Conservation (phyloP, 2,329 filamentous ascomycete species). For the Chalara sp. region DNA sequence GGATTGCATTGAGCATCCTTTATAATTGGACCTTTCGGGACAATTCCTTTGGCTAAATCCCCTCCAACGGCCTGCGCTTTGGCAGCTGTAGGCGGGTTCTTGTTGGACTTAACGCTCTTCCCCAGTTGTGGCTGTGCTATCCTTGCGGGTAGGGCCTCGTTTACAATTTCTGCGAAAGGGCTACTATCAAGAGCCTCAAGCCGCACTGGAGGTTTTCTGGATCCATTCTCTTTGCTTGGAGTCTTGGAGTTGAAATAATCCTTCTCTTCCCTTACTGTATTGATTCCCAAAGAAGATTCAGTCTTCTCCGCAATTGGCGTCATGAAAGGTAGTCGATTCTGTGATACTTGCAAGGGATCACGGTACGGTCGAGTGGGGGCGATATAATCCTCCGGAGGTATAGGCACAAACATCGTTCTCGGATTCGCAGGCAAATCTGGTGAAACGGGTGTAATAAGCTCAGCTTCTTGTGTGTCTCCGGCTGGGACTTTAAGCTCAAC, state of each 20-base stretch:
- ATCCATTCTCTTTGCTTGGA: slow-evolving; percentile 51
- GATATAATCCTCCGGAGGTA: slow-evolving; percentile 82
- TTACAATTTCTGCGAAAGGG: slow-evolving; percentile 61
- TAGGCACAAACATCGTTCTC: slow-evolving; percentile 65
- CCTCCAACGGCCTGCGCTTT: slow-evolving; percentile 25
- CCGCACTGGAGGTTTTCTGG: slow-evolving; percentile 18
- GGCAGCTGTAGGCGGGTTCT: slow-evolving; percentile 22
- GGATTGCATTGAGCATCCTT: slow-evolving; percentile 84
- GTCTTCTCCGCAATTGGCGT: slow-evolving; percentile 96
- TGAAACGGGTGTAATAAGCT: slow-evolving; percentile 40
- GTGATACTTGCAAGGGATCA: slow-evolving; percentile 71
- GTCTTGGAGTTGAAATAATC: slow-evolving; percentile 65
- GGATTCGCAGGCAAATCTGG: slow-evolving; percentile 28
- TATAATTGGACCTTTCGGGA: slow-evolving; percentile 65
- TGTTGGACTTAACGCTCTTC: slow-evolving; percentile 39
- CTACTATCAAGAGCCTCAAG: slow-evolving; percentile 48
- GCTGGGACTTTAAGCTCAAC: slow-evolving; percentile 26
- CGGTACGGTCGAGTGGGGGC: slow-evolving; percentile 73
- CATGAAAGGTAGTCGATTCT: slow-evolving; percentile 95
- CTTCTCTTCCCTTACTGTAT: slow-evolving; percentile 48
- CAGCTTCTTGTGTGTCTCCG: slow-evolving; percentile 29
- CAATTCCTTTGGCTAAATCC: slow-evolving; percentile 32
- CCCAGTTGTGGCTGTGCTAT: slow-evolving; percentile 46
- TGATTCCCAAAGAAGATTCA: slow-evolving; percentile 72
- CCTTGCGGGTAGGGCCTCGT: slow-evolving; percentile 41